Evolutionary conservation across 2,329 filamentous ascomycete genomes (phyloP), one percentile per base, ranked within the genome.

Genomic region (Rhytidhysteron rufulum): DNA sequence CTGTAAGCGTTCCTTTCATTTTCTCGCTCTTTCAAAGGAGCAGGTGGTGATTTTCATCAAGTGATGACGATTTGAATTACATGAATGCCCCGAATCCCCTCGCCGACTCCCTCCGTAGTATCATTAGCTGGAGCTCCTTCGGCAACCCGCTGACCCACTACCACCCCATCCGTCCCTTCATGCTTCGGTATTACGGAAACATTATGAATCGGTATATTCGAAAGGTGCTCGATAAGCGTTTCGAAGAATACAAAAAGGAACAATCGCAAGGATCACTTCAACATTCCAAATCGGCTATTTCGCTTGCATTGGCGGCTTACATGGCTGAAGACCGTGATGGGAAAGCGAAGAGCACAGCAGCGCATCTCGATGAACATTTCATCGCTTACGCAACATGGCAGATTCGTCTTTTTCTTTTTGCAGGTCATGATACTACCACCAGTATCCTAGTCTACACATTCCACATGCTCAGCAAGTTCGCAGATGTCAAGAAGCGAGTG

Each of bases 391-490:
- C 38, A 22, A 37, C 43, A 30, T 41, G 33, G 18, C 52, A 58
- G 34, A 50, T 57, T 35, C 51, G 50, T 29, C 37, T 46, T 0
- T 58, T 58, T 41, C 34, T 58, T n/a, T 50, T 58, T 38, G 51
- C 51, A 18, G 55, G 54, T 3, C 53, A 57, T 31, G 53, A 56
- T 38, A 53, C 54, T 8, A 54, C 49, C 10, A 47, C 44, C 32
- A 50, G 44, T 34, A 51, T 53, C 16, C 47, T 58, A 21, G 53
- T 32, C 40, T 60, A 51, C 30, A 31, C 42, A 13, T 43, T 42
- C 34, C 51, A 63, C 33, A 18, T 58, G 15, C 51, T 67, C 5
- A 44, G 48, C 9, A 39, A 48, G n/a, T 34, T 65, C 30, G 60
- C 60, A 0, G 30, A 47, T 1, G 43, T 40, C 7, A 38, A 63